Evolutionary conservation across 257 asterid genomes (phyloP), one percentile per base, ranked within the genome.

Genomic region (Solanum sparsipilum): DNA sequence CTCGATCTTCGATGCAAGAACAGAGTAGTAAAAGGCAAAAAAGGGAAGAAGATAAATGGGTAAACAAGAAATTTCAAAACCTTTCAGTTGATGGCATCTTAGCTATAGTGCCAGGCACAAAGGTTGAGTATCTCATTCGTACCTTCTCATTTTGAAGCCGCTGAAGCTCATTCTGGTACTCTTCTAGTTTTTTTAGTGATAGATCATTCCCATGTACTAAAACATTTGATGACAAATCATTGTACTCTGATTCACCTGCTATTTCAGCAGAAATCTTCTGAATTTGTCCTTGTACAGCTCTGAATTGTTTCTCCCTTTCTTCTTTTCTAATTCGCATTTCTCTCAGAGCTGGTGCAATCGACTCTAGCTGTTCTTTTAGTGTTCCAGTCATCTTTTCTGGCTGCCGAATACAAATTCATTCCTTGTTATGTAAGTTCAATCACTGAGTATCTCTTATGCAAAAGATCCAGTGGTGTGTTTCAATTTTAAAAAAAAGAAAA

Each of bases 331-430:
- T 78, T 84, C 94, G 98, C 98, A 97, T 97, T 92, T 97, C 99
- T 88, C 91, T 90, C 15, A 96, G 94, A 38, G 97, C 98, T 4
- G 99, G 98, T 65, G 95, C 93, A 70, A 97, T 94, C 25, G 98
- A 94, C 79, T 93, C 90, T 73, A 97, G 93, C 90, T 97, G 99
- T 87, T 95, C 98, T 92, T 90, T 94, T 83, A 97, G 91, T 58
- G 98, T 93, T 84, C 99, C 99, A 12, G 93, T 88, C 98, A 95
- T 97, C 93, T 94, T 96, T 92, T 96, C 98, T 75, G 98, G 99
- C 99, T 96, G 94, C 90, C 89, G 84, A 84, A 48, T 56, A 87
- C 68, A 44, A 82, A 90, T 91, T 68, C 35, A 39, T 75, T 79
- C 84, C 76, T 87, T 87, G 83, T 90, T 60, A 79, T 86, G 90